Evolutionary conservation across 495 filamentous ascomycete species (phyloP).

Genomic region (Aspergillus cavernicola): DNA sequence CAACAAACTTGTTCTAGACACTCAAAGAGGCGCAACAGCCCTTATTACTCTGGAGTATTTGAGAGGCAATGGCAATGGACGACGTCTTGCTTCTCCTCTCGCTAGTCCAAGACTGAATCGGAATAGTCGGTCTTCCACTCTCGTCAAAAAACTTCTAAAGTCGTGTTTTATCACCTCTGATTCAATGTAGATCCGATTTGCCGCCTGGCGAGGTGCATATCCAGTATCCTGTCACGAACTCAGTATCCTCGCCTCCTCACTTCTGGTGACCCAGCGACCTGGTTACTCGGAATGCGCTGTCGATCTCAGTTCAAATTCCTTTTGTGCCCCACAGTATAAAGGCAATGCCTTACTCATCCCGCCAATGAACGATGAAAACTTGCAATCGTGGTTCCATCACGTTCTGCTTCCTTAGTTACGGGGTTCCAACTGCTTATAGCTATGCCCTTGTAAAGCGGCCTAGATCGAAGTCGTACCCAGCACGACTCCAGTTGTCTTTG

Average conservation of each 20-base stretch:
- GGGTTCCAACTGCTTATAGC: no score
- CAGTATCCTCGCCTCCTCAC: background rate
- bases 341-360: background rate
- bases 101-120: background rate
- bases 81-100: no score
- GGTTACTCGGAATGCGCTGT: conserved; percentile 18
- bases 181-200: conserved; percentile 1
- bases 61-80: no score
- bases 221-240: background rate
- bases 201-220: conserved; percentile 1
- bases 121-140: background rate
- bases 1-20: no score
- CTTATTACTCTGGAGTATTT: no score
- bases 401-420: no score
- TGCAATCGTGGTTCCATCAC: no score
- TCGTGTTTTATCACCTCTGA: background rate
- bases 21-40: no score
- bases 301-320: conserved; percentile 16
- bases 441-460: no score
- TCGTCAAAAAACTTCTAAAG: background rate
- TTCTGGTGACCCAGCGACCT: conserved; percentile 16
- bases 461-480: no score
- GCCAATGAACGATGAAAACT: background rate
- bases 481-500: no score
- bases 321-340: conserved; percentile 6